phyloP scores from a whole-genome alignment of 179 eudicot species.

The Spinacia oleracea region DNA sequence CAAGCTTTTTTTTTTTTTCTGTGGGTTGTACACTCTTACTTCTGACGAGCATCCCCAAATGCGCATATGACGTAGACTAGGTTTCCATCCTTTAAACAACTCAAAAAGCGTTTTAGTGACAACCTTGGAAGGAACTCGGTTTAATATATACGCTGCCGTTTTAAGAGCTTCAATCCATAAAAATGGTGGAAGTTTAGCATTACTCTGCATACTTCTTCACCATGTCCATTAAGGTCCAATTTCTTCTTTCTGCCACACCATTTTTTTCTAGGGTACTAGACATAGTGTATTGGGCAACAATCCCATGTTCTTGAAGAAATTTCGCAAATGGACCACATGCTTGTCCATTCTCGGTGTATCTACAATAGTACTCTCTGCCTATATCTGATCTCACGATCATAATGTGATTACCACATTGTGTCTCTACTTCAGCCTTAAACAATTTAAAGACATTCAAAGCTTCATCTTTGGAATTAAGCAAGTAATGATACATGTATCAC shows the following conservation, averaged over 20 bases:
- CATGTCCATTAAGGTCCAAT: conserved; percentile 21
- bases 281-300: conserved; percentile 19
- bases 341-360: conserved; percentile 24
- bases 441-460: conserved; percentile 20
- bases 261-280: neutral
- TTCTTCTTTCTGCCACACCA: conserved; percentile 19
- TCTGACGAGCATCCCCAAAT: conserved; percentile 8
- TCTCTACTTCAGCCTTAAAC: conserved; percentile 23
- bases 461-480: conserved; percentile 18
- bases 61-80: conserved; percentile 2
- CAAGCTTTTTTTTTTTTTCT: no score
- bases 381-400: conserved; percentile 8
- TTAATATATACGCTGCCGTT: conserved; percentile 24
- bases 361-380: no score
- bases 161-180: conserved; percentile 18
- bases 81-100: conserved; percentile 28
- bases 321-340: conserved; percentile 29
- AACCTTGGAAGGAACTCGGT: conserved; percentile 22
- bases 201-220: conserved; percentile 16
- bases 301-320: conserved; percentile 33
- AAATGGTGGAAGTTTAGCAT: neutral
- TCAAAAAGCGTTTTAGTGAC: conserved; percentile 27
- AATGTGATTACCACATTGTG: neutral
- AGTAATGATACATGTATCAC: conserved; percentile 18
- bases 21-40: conserved; percentile 1